Conservation (phyloP, 2,329 filamentous ascomycete species). For the Colletotrichum eremochloae region DNA sequence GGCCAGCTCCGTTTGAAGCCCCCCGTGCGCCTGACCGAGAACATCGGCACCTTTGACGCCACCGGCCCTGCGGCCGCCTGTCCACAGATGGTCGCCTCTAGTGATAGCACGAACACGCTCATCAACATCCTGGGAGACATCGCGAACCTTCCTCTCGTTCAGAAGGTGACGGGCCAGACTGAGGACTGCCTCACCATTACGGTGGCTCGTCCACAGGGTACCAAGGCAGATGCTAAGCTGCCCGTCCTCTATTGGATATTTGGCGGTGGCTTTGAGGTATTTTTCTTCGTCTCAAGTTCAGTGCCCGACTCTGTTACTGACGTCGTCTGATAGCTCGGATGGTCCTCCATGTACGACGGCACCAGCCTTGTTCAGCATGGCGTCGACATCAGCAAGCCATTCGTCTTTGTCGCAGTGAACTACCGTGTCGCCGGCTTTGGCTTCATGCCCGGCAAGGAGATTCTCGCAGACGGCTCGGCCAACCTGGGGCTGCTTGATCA, state of each 20-base stretch:
- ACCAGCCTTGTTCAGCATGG: conserved; percentile 51
- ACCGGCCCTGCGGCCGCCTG: conserved; percentile 64
- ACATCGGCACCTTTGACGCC: conserved; percentile 66
- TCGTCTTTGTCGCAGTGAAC: conserved; percentile 75
- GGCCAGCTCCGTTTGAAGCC: conserved; percentile 71
- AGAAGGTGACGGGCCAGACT: conserved; percentile 56
- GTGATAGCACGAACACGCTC: conserved; percentile 45
- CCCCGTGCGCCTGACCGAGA: conserved; percentile 63
- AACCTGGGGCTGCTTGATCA: conserved; percentile 75
- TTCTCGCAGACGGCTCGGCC: conserved; percentile 65
- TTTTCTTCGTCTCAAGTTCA: neutral
- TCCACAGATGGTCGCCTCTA: conserved; percentile 65
- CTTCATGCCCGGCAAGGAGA: conserved; percentile 69
- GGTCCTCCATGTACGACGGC: conserved; percentile 55
- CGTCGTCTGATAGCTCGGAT: conserved; percentile 44
- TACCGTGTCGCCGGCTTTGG: conserved; percentile 75
- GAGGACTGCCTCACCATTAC: conserved; percentile 67
- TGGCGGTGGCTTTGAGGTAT: conserved; percentile 62
- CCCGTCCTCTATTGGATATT: conserved; percentile 71
- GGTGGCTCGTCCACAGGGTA: conserved; percentile 61
- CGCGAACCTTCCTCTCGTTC: conserved; percentile 59
- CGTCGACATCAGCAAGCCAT: conserved; percentile 62
- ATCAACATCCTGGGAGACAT: conserved; percentile 55
- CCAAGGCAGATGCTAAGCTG: conserved; percentile 57
- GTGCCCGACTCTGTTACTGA: neutral